Base-by-base conservation (phyloP, 352 stramenopile genomes). In the Blastocystis sp. region DNA sequence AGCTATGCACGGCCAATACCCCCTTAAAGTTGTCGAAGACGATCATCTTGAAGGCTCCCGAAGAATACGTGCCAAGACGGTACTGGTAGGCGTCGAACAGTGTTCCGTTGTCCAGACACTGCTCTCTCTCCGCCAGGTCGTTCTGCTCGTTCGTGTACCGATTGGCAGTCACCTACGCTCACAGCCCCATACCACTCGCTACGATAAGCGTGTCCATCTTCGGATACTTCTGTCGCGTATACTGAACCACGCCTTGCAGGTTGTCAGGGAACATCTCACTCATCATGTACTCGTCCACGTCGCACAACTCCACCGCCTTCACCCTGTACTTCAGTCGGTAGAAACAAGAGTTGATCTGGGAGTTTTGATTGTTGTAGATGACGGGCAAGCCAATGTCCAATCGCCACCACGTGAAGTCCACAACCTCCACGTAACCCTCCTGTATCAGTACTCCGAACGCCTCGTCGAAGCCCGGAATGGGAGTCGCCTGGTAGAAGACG, bases 261-360 rank as follows among this genome's bases (percentile, higher is more conserved):
- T 79, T 17, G 40, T 45, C 62, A 43, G 69, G 69, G 41, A n/a
- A 79, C 5, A 5, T 11, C 10, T 84, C 74, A n/a, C 74, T 84
- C 53, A 69, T 69, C 21, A 84, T 1, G 48, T 67, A 84, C 48
- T 84, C 74, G n/a, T 84, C 74, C 61, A 62, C 60, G 66, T 84
- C 74, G 45, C 74, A 84, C n/a, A 84, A n/a, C 23, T 69, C 23
- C 23, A 84, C 14, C 11, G 74, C 59, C 28, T 84, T 53, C 41
- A 45, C 74, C 10, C 66, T 34, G 43, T 70, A 67, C 66, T 64
- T 62, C 28, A 56, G 53, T 19, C 61, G 74, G 41, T 81, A 81
- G 52, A 66, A 81, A 81, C 41, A 62, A 19, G 71, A 62, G 34
- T 65, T 81, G 0, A 81, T 43, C 14, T 81, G 71, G 0, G 71